These are phyloP conservation scores for Yarrowia deformans DNA, from an alignment of 805 yeast genomes.

Conservation along the genomic window DNA sequence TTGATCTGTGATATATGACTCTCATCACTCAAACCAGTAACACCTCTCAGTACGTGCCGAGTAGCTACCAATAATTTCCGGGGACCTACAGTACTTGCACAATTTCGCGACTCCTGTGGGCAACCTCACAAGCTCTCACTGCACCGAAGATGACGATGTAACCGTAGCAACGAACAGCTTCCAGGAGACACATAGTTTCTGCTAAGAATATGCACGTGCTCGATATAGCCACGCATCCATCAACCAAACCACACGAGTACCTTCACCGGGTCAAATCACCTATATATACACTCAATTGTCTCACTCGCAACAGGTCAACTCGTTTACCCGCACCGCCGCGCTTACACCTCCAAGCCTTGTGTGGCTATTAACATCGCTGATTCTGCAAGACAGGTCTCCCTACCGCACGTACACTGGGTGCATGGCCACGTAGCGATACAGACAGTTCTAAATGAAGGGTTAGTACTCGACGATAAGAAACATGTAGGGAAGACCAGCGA, in stretches of 20 bases:
- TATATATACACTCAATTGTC: constrained; percentile 10
- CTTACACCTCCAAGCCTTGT: constrained; percentile 13
- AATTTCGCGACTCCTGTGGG: too few species aligned
- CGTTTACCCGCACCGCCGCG: background rate
- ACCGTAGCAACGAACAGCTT: constrained; percentile 2
- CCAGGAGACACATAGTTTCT: constrained; percentile 1
- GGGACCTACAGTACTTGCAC: too few species aligned
- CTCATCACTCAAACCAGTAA: too few species aligned
- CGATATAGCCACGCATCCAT: background rate
- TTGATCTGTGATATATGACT: too few species aligned
- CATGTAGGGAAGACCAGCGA: too few species aligned
- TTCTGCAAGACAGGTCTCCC: constrained; percentile 6
- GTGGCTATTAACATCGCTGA: constrained; percentile 14
- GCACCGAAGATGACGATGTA: background rate
- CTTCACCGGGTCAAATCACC: too few species aligned
- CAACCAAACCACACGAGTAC: background rate
- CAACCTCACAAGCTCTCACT: too few species aligned
- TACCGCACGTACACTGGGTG: background rate
- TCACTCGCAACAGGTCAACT: background rate
- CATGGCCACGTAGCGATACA: constrained; percentile 35
- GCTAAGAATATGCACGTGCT: constrained; percentile 17
- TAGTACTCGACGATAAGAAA: too few species aligned
- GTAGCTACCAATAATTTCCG: too few species aligned
- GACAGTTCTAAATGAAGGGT: too few species aligned
- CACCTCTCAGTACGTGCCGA: too few species aligned